Evolutionary conservation across 768 basidiomycete genomes (phyloP).

Genomic region (Leccinum broughii): DNA sequence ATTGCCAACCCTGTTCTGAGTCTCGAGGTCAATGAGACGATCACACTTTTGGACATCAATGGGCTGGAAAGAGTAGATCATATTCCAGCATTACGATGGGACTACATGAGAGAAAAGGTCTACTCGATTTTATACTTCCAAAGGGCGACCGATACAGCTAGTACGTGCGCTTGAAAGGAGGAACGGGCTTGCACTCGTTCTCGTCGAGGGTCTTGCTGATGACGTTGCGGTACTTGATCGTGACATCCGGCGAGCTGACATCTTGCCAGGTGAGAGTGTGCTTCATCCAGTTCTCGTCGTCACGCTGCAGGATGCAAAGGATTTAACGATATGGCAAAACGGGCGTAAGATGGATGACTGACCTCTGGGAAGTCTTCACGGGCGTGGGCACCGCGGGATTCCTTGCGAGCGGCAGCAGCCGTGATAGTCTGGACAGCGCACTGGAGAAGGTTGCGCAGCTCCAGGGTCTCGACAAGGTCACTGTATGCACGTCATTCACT

Average conservation of each 20-base stretch:
- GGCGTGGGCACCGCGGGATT: constrained; percentile 97
- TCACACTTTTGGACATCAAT: not conserved
- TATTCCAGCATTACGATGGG: constrained; percentile 11
- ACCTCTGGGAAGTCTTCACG: constrained; percentile 98
- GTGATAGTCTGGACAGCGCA: constrained; percentile 96
- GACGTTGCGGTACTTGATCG: constrained; percentile 86
- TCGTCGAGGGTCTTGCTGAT: constrained; percentile 88
- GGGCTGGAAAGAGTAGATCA: constrained; percentile 3
- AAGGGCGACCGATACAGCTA: constrained; percentile 32
- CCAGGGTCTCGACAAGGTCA: constrained; percentile 95
- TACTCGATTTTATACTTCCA: constrained; percentile 9
- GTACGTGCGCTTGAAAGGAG: constrained; percentile 97
- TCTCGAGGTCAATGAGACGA: not conserved
- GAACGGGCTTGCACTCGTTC: constrained; percentile 94
- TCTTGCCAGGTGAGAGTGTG: constrained; percentile 94
- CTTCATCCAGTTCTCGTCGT: constrained; percentile 94
- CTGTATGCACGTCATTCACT: constrained; percentile 39
- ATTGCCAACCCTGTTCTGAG: not conserved
- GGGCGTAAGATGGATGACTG: constrained; percentile 21
- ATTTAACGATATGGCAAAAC: not conserved
- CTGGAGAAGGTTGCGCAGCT: constrained; percentile 94
- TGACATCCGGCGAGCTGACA: constrained; percentile 73
- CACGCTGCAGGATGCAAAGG: constrained; percentile 55
- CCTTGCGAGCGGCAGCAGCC: constrained; percentile 90
- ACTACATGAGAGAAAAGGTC: constrained; percentile 11